phyloP scores from a whole-genome alignment of 768 basidiomycete genomes.

The Saitozyma sp. region DNA sequence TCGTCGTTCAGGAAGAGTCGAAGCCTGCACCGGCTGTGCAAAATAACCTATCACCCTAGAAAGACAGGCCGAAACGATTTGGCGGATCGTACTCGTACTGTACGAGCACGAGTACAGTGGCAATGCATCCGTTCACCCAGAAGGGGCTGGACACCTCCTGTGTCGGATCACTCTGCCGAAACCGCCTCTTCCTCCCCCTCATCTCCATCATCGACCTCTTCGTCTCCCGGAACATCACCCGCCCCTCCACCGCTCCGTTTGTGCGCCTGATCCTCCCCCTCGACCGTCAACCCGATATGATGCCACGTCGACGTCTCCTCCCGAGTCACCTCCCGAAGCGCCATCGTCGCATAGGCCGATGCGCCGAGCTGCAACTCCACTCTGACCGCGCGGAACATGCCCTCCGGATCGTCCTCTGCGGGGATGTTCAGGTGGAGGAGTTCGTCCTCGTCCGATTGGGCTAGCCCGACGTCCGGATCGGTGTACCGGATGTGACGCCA shows the following conservation, averaged over 20 bases:
- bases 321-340: slow-evolving; percentile 58
- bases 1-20: too few relatives aligned
- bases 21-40: too few relatives aligned
- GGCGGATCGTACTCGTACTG: too few relatives aligned
- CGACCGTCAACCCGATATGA: slow-evolving; percentile 46
- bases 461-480: slow-evolving; percentile 85
- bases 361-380: slow-evolving; percentile 81
- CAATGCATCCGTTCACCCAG: too few relatives aligned
- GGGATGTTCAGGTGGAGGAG: slow-evolving; percentile 72
- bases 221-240: slow-evolving; percentile 5
- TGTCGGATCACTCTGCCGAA: too few relatives aligned
- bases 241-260: slow-evolving; percentile 19
- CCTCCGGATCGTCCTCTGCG: slow-evolving; percentile 61
- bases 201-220: slow-evolving; percentile 6
- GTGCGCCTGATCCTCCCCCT: slow-evolving; percentile 45
- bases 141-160: too few relatives aligned
- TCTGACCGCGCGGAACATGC: slow-evolving; percentile 84
- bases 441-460: slow-evolving; percentile 93
- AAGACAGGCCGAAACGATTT: too few relatives aligned
- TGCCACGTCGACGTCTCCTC: slow-evolving; percentile 48
- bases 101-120: too few relatives aligned
- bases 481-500: slow-evolving; percentile 87
- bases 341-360: slow-evolving; percentile 97
- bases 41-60: too few relatives aligned
- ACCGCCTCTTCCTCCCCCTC: slow-evolving; percentile 4